Evolutionary conservation across 2,329 filamentous ascomycete species (phyloP).

Genomic region (Podosphaera fusca): DNA sequence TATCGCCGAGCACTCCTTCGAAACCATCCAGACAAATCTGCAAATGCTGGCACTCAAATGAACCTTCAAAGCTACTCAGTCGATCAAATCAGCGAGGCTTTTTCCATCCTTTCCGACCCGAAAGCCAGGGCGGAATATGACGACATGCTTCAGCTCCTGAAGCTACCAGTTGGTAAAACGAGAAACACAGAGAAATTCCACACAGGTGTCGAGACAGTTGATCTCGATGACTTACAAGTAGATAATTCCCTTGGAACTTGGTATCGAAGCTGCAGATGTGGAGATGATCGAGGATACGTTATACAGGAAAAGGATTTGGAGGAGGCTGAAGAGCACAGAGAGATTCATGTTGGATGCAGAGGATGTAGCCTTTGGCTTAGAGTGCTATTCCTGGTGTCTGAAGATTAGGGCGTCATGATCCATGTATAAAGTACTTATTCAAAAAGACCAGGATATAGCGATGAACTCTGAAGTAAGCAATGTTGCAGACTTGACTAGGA

Average conservation of each 20-base stretch:
- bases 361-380: slow-evolving; percentile 45
- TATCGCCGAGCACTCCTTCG: slow-evolving; percentile 41
- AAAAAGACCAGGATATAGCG: no score
- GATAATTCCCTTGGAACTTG: slow-evolving; percentile 25
- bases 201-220: slow-evolving; percentile 38
- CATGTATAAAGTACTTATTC: no score
- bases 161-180: background rate
- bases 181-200: slow-evolving; percentile 19
- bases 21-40: slow-evolving; percentile 30
- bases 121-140: slow-evolving; percentile 30
- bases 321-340: slow-evolving; percentile 31
- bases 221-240: slow-evolving; percentile 38
- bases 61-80: slow-evolving; percentile 22
- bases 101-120: slow-evolving; percentile 29
- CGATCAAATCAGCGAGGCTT: slow-evolving; percentile 40
- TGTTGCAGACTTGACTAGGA: no score
- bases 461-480: no score
- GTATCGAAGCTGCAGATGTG: slow-evolving; percentile 38
- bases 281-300: slow-evolving; percentile 35
- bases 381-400: slow-evolving; percentile 37
- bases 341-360: slow-evolving; percentile 40
- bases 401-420: slow-evolving; percentile 6
- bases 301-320: slow-evolving; percentile 36
- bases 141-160: slow-evolving; percentile 19
- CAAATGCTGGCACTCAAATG: slow-evolving; percentile 3